These are phyloP conservation scores for Elsinoe perseae DNA, from an alignment of 2,329 filamentous ascomycete genomes.

Conservation along the genomic window DNA sequence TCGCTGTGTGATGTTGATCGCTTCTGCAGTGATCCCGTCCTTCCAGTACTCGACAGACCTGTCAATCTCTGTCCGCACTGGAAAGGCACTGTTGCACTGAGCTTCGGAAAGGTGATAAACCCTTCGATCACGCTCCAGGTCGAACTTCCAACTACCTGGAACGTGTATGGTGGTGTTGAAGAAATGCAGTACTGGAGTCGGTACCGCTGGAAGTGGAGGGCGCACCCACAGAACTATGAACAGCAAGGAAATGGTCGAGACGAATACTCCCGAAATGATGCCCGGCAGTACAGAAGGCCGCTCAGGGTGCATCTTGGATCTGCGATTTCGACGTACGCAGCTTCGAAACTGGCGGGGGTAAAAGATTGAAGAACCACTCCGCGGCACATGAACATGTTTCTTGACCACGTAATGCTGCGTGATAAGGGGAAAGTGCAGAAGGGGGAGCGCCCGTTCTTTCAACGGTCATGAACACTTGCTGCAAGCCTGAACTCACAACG, in stretches of 20 bases:
- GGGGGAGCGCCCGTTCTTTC: too few relatives aligned
- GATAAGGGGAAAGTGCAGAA: neutral
- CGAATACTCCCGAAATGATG: neutral
- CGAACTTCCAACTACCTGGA: conserved; percentile 16
- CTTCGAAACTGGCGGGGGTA: too few relatives aligned
- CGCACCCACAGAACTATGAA: neutral
- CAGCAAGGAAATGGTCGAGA: neutral
- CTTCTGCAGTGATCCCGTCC: neutral
- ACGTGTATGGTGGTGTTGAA: neutral
- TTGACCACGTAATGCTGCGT: too few relatives aligned
- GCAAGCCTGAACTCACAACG: neutral
- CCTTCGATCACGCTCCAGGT: conserved; percentile 16
- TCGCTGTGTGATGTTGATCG: conserved; percentile 12
- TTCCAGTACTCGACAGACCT: conserved; percentile 23
- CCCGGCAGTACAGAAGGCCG: neutral
- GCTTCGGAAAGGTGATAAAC: conserved; percentile 20
- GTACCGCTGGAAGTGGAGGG: neutral
- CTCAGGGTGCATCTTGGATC: neutral
- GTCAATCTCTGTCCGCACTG: conserved; percentile 26
- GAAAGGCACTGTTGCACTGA: conserved; percentile 26
- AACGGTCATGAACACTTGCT: too few relatives aligned
- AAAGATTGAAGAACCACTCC: too few relatives aligned
- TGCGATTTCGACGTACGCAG: too few relatives aligned
- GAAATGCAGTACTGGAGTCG: neutral
- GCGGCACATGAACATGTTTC: too few relatives aligned